Evolutionary conservation across 1,284 basidiomycete genomes (phyloP), one percentile per base, ranked within the genome.

Genomic region (Puccinia triticina): DNA sequence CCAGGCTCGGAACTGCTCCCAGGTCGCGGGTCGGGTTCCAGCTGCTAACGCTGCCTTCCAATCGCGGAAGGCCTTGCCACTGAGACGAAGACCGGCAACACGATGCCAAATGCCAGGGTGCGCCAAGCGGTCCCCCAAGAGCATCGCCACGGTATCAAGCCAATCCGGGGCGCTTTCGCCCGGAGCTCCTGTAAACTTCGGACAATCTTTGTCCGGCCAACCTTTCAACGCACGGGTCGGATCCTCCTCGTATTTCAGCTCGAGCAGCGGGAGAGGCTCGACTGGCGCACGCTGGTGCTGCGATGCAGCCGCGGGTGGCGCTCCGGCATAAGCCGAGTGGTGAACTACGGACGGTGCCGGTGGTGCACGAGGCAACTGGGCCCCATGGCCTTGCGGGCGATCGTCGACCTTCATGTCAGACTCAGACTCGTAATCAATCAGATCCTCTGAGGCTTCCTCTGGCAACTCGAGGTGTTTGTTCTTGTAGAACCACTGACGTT

Each of bases 401-500:
- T 2, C 4, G 34, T 61, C 32, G 7, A 61, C 59, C 3, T 61
- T 32, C 59, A 61, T 61, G 29, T 61, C 59, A 43, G 59, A 18
- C 5, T 57, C 55, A 16, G 32, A 29, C 32, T 61, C 59, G n/a
- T 61, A 61, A 61, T 61, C 59, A 12, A 61, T 34, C 14, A 61
- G 59, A 14, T 61, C 59, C 18, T 61, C 59, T 14, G 12, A 8
- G 16, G 2, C 59, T 14, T 3, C 59, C 1, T 5, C 18, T n/a
- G n/a, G n/a, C 11, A 3, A 1, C 3, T 34, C 7, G 14, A 34
- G 7, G 2, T 61, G 29, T 34, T 43, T 4, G 12, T 29, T n/a
- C n/a, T n/a, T n/a, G n/a, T n/a, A n/a, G n/a, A n/a, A n/a, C 59
- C 59, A 61, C 59, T 61, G 59, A 61, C 59, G 59, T 18, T 61